Percentiles rank a stretch among this genome's conserved stretches.
These are phyloP conservation scores for Hymenoscyphus fraxineus DNA, from an alignment of 2,329 filamentous ascomycete genomes.

Conservation along the genomic window DNA sequence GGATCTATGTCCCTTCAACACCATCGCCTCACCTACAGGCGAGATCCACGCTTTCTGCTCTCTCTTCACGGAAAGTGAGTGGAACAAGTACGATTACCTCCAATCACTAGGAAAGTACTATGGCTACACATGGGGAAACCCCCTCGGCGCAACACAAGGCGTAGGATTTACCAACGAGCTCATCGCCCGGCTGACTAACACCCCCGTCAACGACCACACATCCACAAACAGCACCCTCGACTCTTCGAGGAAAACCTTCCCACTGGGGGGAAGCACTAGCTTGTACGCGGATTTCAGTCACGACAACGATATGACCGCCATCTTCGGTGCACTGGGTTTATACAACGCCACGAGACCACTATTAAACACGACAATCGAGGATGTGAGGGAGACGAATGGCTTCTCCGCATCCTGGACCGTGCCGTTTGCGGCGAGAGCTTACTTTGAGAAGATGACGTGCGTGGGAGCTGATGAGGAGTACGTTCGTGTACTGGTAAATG, in stretches of 20 bases:
- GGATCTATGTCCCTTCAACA: slow-evolving; percentile 85
- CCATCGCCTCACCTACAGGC: slow-evolving; percentile 56
- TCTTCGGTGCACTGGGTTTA: slow-evolving; percentile 73
- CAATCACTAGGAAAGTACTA: slow-evolving; percentile 82
- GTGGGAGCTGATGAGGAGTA: slow-evolving; percentile 56
- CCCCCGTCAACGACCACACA: slow-evolving; percentile 68
- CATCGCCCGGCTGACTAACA: slow-evolving; percentile 69
- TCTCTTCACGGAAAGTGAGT: slow-evolving; percentile 71
- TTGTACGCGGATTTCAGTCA: slow-evolving; percentile 91
- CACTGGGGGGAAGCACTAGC: slow-evolving; percentile 51
- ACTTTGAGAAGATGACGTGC: slow-evolving; percentile 85
- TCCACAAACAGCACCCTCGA: slow-evolving; percentile 77
- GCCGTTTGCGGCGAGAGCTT: slow-evolving; percentile 76
- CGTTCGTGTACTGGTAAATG: slow-evolving; percentile 79
- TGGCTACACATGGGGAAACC: slow-evolving; percentile 71
- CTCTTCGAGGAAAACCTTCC: slow-evolving; percentile 61
- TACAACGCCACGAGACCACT: slow-evolving; percentile 63
- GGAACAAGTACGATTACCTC: slow-evolving; percentile 76
- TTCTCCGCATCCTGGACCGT: slow-evolving; percentile 77
- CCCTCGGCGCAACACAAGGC: slow-evolving; percentile 77
- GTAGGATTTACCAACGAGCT: slow-evolving; percentile 88
- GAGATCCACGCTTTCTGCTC: slow-evolving; percentile 68
- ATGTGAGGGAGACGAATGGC: slow-evolving; percentile 54
- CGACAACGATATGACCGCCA: slow-evolving; percentile 79
- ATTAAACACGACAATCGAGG: slow-evolving; percentile 47